A percentile compares a stretch with the other conserved stretches of the same genome.
phyloP scores from a whole-genome alignment of 1,284 basidiomycete genomes.

The Anthracocystis walkeri region DNA sequence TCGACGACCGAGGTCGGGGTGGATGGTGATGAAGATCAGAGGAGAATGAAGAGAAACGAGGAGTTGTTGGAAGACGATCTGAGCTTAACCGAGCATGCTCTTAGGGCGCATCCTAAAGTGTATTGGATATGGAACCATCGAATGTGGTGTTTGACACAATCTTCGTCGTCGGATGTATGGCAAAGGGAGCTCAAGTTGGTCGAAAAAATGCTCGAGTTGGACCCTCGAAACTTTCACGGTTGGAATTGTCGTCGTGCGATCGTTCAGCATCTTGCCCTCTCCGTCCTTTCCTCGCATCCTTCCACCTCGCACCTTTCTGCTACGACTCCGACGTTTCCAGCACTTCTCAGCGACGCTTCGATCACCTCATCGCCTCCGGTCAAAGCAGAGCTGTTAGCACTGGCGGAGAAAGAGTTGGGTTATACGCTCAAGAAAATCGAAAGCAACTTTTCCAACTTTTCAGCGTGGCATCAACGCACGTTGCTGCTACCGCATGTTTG shows the following conservation, averaged over 20 bases:
- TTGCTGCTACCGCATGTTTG: constrained; percentile 82
- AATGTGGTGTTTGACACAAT: constrained; percentile 61
- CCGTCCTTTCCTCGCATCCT: constrained; percentile 15
- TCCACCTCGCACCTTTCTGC: background rate
- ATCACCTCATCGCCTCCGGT: background rate
- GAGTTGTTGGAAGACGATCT: constrained; percentile 58
- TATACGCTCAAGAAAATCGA: constrained; percentile 88
- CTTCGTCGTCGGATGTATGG: constrained; percentile 44
- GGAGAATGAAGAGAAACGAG: constrained; percentile 6
- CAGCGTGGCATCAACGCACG: constrained; percentile 97
- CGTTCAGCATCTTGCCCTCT: constrained; percentile 50
- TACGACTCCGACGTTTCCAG: constrained; percentile 10
- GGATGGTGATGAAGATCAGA: background rate
- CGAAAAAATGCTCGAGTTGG: constrained; percentile 66
- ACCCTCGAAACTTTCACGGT: constrained; percentile 66
- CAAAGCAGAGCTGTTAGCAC: constrained; percentile 21
- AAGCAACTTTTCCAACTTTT: constrained; percentile 95
- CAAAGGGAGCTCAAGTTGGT: constrained; percentile 59
- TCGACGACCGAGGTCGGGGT: background rate
- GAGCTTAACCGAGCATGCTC: constrained; percentile 60
- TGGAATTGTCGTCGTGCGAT: constrained; percentile 67
- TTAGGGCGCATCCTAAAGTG: constrained; percentile 66
- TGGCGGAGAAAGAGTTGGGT: constrained; percentile 54
- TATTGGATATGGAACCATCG: constrained; percentile 70
- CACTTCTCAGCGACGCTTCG: constrained; percentile 15